Evolutionary conservation across 495 filamentous ascomycete species (phyloP).

Genomic region (Trichocladium antarcticum): DNA sequence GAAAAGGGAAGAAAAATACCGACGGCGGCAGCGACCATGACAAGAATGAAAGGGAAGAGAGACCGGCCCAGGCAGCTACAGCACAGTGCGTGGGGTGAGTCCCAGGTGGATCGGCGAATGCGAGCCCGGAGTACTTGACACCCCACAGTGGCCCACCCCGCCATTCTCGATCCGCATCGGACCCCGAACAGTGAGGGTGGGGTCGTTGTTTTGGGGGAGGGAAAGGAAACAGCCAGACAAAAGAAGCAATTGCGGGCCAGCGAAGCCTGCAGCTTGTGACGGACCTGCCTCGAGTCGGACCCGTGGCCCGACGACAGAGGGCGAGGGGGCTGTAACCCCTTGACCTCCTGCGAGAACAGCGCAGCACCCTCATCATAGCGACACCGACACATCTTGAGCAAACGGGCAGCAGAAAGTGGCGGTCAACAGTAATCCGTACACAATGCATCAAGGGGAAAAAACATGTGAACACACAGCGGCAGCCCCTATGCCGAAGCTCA

Average conservation of each 20-base stretch:
- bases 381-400: neutral
- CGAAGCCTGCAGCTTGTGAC: neutral
- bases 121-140: too few species aligned
- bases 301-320: slow-evolving; percentile 1
- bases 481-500: neutral
- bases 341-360: neutral
- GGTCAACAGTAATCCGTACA: slow-evolving; percentile 3
- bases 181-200: neutral
- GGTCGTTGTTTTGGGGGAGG: neutral
- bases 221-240: neutral
- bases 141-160: too few species aligned
- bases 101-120: too few species aligned
- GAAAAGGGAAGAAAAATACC: neutral
- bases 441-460: neutral
- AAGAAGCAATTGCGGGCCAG: neutral
- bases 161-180: neutral
- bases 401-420: neutral
- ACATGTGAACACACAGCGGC: neutral
- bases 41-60: neutral
- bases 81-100: slow-evolving; percentile 9
- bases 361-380: neutral
- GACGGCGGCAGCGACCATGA: neutral
- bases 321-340: neutral
- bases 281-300: neutral
- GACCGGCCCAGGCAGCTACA: slow-evolving; percentile 9